phyloP scores from a whole-genome alignment of 2,329 filamentous ascomycete genomes.

The Myriosclerotinia duriaeana region DNA sequence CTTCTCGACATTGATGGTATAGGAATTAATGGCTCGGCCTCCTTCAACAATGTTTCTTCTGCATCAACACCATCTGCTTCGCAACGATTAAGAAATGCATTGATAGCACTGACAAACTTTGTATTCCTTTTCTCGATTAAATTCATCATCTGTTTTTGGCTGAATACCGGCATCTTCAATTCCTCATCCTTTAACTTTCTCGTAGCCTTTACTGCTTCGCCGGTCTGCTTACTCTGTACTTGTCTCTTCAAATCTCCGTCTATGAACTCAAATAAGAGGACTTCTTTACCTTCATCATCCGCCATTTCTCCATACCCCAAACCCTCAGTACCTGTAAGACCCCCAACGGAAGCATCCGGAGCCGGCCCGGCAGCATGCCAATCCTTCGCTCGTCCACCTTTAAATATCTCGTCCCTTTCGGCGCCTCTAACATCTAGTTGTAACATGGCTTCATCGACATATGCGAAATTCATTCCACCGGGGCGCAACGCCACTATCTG shows the following conservation, averaged over 20 bases:
- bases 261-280: constrained; percentile 87
- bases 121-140: constrained; percentile 86
- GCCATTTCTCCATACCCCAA: constrained; percentile 41
- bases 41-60: constrained; percentile 59
- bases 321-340: constrained; percentile 51
- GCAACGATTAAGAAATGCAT: constrained; percentile 74
- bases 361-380: constrained; percentile 51
- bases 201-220: constrained; percentile 66
- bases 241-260: constrained; percentile 88
- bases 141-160: constrained; percentile 85
- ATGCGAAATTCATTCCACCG: constrained; percentile 75
- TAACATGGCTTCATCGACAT: constrained; percentile 80
- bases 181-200: constrained; percentile 73
- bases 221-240: constrained; percentile 69
- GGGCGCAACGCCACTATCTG: constrained; percentile 77
- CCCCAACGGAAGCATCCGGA: constrained; percentile 57
- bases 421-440: constrained; percentile 75
- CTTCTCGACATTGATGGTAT: constrained; percentile 50
- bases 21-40: constrained; percentile 63
- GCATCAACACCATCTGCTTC: constrained; percentile 64
- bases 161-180: constrained; percentile 87
- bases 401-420: constrained; percentile 63
- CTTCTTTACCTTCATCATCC: constrained; percentile 55
- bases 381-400: constrained; percentile 54
- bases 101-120: constrained; percentile 77